phyloP scores from a whole-genome alignment of 2,329 filamentous ascomycete genomes.

The Hymenoscyphus scutula region DNA sequence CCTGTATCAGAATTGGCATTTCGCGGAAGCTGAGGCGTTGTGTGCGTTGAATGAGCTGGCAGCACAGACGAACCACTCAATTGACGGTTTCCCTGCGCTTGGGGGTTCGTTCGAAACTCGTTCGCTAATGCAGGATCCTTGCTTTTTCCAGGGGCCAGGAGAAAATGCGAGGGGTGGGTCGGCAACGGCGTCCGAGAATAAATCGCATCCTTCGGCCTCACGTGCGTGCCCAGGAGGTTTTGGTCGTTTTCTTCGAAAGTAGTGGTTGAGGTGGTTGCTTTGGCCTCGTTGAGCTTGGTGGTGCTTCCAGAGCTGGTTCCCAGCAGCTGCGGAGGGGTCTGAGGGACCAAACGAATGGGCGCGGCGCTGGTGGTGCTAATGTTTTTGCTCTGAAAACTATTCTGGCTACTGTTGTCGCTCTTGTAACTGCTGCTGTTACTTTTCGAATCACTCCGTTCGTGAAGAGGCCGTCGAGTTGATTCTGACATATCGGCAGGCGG shows the following conservation, averaged over 20 bases:
- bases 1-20: constrained; percentile 30
- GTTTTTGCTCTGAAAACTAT: constrained; percentile 14
- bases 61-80: constrained; percentile 28
- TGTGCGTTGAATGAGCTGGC: constrained; percentile 30
- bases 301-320: constrained; percentile 6
- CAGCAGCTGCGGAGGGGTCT: constrained; percentile 23
- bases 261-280: constrained; percentile 1
- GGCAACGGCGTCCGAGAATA: constrained; percentile 36
- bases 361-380: constrained; percentile 13
- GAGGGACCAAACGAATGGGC: constrained; percentile 24
- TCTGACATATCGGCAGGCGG: constrained; percentile 12
- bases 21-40: constrained; percentile 26
- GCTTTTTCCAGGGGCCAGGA: constrained; percentile 26
- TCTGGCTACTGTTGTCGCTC: constrained; percentile 23
- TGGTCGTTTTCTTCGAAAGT: not conserved
- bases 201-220: constrained; percentile 24
- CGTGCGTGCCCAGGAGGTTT: not conserved
- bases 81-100: constrained; percentile 21
- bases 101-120: constrained; percentile 31
- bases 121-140: constrained; percentile 27
- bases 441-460: constrained; percentile 31
- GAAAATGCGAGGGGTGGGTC: constrained; percentile 35
- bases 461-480: constrained; percentile 21
- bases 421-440: constrained; percentile 12
- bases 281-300: constrained; percentile 4